phyloP scores from a whole-genome alignment of 1,139 yeast species.

The Saccharomyces hybrid region DNA sequence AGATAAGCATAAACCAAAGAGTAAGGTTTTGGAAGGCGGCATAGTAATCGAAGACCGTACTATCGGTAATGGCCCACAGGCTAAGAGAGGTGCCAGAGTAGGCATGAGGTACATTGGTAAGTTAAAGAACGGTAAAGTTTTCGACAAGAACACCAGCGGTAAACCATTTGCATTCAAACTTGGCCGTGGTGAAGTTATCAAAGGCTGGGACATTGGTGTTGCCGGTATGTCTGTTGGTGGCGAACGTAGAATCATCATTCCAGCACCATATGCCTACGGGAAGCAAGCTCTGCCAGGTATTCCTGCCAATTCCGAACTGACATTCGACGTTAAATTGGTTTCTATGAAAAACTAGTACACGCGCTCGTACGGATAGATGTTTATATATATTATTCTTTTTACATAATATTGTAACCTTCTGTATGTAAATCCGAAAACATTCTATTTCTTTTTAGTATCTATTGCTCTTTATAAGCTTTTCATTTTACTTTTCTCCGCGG shows the following conservation, averaged over 20 bases:
- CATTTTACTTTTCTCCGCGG: neutral
- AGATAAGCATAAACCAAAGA: constrained; percentile 33
- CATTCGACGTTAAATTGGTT: constrained; percentile 91
- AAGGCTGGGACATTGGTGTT: constrained; percentile 97
- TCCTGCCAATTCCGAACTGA: constrained; percentile 92
- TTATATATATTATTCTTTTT: neutral
- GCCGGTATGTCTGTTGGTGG: constrained; percentile 99
- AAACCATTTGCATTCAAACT: constrained; percentile 87
- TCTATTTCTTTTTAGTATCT: neutral
- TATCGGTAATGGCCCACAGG: constrained; percentile 77
- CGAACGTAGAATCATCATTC: constrained; percentile 95
- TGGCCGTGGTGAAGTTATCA: constrained; percentile 97
- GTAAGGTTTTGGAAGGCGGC: constrained; percentile 86
- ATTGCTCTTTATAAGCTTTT: neutral
- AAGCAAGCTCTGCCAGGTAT: constrained; percentile 90
- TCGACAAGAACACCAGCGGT: constrained; percentile 95
- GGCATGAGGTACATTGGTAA: constrained; percentile 98
- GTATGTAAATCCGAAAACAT: neutral
- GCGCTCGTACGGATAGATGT: neutral
- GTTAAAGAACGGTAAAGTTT: constrained; percentile 89
- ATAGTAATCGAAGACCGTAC: constrained; percentile 89
- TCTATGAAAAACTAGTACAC: constrained; percentile 48
- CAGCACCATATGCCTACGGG: constrained; percentile 95
- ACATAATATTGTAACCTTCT: neutral
- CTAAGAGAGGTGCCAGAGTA: constrained; percentile 84